phyloP scores from a whole-genome alignment of 179 eudicot genomes.

The Spergularia azorica region DNA sequence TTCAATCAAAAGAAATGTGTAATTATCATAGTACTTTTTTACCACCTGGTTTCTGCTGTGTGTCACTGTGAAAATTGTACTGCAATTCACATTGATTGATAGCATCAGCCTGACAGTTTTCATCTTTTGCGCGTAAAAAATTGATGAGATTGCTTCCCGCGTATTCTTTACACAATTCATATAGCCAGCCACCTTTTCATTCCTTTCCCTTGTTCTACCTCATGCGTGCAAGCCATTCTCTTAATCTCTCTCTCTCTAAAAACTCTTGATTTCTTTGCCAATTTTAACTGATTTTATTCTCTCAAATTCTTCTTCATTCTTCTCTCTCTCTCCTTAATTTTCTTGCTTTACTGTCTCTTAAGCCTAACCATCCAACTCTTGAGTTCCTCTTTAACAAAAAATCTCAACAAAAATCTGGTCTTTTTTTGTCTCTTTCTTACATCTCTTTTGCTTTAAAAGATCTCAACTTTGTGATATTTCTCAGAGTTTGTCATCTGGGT shows the following conservation, averaged over 20 bases:
- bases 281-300: slow-evolving; percentile 50
- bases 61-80: too few species aligned
- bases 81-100: too few species aligned
- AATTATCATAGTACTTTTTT: too few species aligned
- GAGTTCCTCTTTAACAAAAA: neutral
- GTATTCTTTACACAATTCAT: too few species aligned
- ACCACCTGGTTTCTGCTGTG: too few species aligned
- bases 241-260: slow-evolving; percentile 24
- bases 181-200: slow-evolving; percentile 13
- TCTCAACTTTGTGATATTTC: slow-evolving; percentile 20
- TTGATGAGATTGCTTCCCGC: slow-evolving; percentile 45
- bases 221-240: slow-evolving; percentile 94
- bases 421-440: slow-evolving; percentile 1
- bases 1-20: too few species aligned
- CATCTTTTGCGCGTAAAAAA: slow-evolving; percentile 1
- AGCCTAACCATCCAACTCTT: slow-evolving; percentile 14
- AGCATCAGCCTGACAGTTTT: too few species aligned
- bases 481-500: slow-evolving; percentile 22
- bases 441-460: slow-evolving; percentile 15
- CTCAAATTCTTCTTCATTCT: slow-evolving; percentile 39
- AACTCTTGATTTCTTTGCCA: slow-evolving; percentile 24
- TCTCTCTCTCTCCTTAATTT: slow-evolving; percentile 16
- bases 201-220: slow-evolving; percentile 24
- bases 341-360: slow-evolving; percentile 28
- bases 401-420: neutral